phyloP scores from a whole-genome alignment of 345 rosid species.

The Hibiscus mutabilis region DNA sequence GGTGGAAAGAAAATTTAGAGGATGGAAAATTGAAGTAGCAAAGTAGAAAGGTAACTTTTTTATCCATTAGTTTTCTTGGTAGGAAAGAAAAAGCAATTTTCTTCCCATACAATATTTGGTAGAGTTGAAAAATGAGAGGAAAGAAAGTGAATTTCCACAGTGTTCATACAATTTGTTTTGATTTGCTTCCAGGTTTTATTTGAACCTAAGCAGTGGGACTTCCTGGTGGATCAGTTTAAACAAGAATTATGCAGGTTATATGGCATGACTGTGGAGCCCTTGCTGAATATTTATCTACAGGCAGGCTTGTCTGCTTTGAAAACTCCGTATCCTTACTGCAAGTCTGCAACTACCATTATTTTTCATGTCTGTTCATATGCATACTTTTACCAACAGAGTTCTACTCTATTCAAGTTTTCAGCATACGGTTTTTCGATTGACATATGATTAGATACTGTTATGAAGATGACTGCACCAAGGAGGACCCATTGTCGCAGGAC shows the following conservation, averaged over 20 bases:
- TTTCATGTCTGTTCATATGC: neutral
- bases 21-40: no score
- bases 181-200: slow-evolving; percentile 56
- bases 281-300: slow-evolving; percentile 84
- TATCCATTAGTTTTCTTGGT: no score
- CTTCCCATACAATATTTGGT: no score
- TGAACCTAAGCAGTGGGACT: slow-evolving; percentile 89
- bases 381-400: neutral
- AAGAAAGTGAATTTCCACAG: no score
- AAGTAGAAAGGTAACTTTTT: no score
- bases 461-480: slow-evolving; percentile 85
- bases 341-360: slow-evolving; percentile 5
- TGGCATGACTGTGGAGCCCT: slow-evolving; percentile 94
- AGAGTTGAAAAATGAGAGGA: no score
- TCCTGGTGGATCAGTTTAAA: slow-evolving; percentile 78
- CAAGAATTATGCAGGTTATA: slow-evolving; percentile 88
- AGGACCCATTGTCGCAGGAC: slow-evolving; percentile 93
- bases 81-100: no score
- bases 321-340: slow-evolving; percentile 69
- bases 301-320: slow-evolving; percentile 95
- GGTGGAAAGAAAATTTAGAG: no score
- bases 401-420: neutral
- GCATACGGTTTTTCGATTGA: slow-evolving; percentile 27
- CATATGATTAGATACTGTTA: slow-evolving; percentile 56
- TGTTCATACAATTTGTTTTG: neutral